Evolutionary conservation across 768 basidiomycete species (phyloP).

Genomic region (Hydnomerulius pinastri): DNA sequence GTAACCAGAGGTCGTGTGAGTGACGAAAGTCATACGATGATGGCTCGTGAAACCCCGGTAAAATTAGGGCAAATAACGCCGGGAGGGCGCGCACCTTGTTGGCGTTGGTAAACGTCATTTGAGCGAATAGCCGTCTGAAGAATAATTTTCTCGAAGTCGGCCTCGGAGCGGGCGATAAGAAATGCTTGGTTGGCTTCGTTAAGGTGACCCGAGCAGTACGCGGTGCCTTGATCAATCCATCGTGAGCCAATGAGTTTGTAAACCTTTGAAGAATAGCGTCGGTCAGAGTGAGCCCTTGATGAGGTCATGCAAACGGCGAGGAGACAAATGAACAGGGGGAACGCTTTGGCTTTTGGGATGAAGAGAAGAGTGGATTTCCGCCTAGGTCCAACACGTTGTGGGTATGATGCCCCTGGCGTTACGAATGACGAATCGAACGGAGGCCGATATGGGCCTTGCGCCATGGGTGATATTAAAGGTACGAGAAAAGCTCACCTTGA

Average conservation of each 20-base stretch:
- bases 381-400: conserved; percentile 25
- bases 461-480: conserved; percentile 19
- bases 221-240: conserved; percentile 97
- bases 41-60: conserved; percentile 1
- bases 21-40: conserved; percentile 8
- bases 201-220: conserved; percentile 91
- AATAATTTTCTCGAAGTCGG: conserved; percentile 69
- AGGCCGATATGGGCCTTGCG: conserved; percentile 13
- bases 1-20: conserved; percentile 24
- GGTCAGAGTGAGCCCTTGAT: conserved; percentile 33
- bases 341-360: conserved; percentile 16
- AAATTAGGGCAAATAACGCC: conserved; percentile 2
- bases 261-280: conserved; percentile 56
- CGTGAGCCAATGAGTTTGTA: conserved; percentile 90
- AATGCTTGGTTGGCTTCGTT: conserved; percentile 75
- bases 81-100: conserved; percentile 65
- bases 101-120: conserved; percentile 83
- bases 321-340: conserved; percentile 21
- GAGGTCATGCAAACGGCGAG: conserved; percentile 31
- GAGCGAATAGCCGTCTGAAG: conserved; percentile 79
- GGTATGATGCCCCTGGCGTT: conserved; percentile 19
- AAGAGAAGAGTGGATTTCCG: conserved; percentile 12
- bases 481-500: conserved; percentile 58
- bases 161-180: conserved; percentile 82
- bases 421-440: conserved; percentile 23